These are phyloP conservation scores for Pseudogymnoascus destructans DNA, from an alignment of 2,329 filamentous ascomycete species.

Conservation along the genomic window DNA sequence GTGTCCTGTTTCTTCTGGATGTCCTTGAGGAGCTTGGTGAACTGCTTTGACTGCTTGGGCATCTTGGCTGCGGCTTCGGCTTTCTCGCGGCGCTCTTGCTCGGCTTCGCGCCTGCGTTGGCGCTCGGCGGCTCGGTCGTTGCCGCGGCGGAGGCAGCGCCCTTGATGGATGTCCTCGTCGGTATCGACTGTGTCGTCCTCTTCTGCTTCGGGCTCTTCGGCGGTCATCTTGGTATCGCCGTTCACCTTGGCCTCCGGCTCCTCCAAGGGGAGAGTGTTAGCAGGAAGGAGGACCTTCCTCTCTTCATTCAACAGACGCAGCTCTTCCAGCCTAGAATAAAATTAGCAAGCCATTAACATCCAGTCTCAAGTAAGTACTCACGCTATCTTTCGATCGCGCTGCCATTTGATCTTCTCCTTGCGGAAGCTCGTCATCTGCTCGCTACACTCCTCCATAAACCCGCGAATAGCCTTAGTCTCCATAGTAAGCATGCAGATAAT, in stretches of 20 bases:
- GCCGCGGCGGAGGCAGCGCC: conserved; percentile 46
- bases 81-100: conserved; percentile 53
- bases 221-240: conserved; percentile 48
- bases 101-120: conserved; percentile 64
- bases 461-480: conserved; percentile 73
- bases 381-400: conserved; percentile 60
- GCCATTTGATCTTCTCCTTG: conserved; percentile 90
- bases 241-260: conserved; percentile 34
- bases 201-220: conserved; percentile 50
- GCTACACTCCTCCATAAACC: conserved; percentile 82
- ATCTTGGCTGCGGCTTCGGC: conserved; percentile 43
- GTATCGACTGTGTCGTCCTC: conserved; percentile 52
- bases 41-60: conserved; percentile 73
- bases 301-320: conserved; percentile 58
- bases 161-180: conserved; percentile 51
- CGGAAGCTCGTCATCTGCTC: conserved; percentile 89
- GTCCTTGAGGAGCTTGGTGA: conserved; percentile 73
- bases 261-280: conserved; percentile 56
- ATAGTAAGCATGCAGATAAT: conserved; percentile 76
- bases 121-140: conserved; percentile 58
- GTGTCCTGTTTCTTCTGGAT: conserved; percentile 76
- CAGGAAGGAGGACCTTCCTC: conserved; percentile 57
- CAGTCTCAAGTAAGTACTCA: conserved; percentile 30
- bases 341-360: conserved; percentile 22
- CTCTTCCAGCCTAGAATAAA: conserved; percentile 47